Evolutionary conservation across 2,329 filamentous ascomycete species (phyloP).

Genomic region (Setomelanomma holmii): DNA sequence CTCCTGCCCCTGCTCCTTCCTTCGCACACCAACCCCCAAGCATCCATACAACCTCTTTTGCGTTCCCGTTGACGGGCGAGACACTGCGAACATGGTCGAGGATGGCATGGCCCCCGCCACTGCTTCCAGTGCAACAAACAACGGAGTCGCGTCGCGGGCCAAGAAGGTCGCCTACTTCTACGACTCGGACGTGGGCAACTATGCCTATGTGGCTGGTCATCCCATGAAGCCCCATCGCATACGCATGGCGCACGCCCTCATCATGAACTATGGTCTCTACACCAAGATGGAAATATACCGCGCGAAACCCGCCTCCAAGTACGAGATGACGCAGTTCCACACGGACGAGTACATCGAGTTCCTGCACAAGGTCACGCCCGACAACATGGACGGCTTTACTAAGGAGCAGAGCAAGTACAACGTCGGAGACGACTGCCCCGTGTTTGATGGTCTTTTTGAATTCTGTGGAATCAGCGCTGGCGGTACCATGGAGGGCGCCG

Average conservation of each 20-base stretch:
- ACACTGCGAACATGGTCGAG: too few species aligned
- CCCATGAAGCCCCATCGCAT: constrained; percentile 74
- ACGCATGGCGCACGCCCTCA: constrained; percentile 69
- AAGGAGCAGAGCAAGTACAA: constrained; percentile 86
- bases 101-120: background rate
- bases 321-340: constrained; percentile 77
- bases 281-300: constrained; percentile 75
- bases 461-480: constrained; percentile 75
- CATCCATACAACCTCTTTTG: background rate
- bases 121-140: constrained; percentile 15
- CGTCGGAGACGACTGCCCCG: constrained; percentile 68
- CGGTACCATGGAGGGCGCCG: constrained; percentile 74
- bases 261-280: constrained; percentile 77
- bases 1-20: too few species aligned
- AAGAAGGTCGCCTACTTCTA: constrained; percentile 98
- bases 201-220: constrained; percentile 84
- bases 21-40: background rate
- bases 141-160: constrained; percentile 34
- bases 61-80: too few species aligned
- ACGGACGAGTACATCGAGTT: constrained; percentile 77
- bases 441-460: constrained; percentile 74
- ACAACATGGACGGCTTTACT: constrained; percentile 95
- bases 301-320: constrained; percentile 64
- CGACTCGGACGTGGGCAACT: constrained; percentile 97
- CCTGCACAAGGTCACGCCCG: constrained; percentile 86